Base-by-base conservation (phyloP, 2,329 filamentous ascomycete species). In the Coniochaeta ligniaria region DNA sequence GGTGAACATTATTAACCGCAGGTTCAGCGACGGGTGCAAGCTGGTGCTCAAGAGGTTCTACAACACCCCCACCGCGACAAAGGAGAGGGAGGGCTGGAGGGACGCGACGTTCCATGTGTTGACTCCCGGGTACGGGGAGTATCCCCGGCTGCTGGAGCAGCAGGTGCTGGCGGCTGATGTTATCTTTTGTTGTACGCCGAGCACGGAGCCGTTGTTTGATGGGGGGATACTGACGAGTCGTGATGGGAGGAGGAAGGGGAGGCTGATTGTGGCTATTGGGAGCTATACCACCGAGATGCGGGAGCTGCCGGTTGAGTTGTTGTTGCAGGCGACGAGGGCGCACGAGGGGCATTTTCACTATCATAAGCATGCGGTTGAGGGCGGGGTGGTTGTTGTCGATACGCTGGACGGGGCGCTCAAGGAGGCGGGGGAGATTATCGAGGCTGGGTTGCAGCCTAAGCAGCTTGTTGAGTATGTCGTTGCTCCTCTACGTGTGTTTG, bases 151-250 rank as follows among this genome's bases (percentile, higher is more conserved):
- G 22, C 74, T 92, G 38, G 88, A 88, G 67, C 83, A 89, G 41
- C 84, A 91, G 57, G 79, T 97, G 58, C 78, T 85, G 41, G 84
- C 83, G 9, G 85, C 90, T 0, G 91, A 95, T 67, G 88, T 90
- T 11, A 89, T 98, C 41, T 95, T 96, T 75, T 94, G 91, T 75
- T 96, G 91, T 65, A 96, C 92, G 1, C 91, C 93, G 0, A 89
- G 87, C 1, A 83, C 80, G 0, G 78, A 83, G 36, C 89, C 90
- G 1, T 77, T 97, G 1, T 98, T 97, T 69, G 89, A 93, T 58
- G 80, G 78, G 11, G 72, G 81, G 12, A 86, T 90, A 63, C 79
- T 97, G 58, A 96, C 90, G 0, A 89, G 82, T 60, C 80, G 83
- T 7, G 87, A 90, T 65, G 89, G 86, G 0, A 75, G 88, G 33